Evolutionary conservation across 495 filamentous ascomycete species (phyloP).

Genomic region (Penicillium ucsense): DNA sequence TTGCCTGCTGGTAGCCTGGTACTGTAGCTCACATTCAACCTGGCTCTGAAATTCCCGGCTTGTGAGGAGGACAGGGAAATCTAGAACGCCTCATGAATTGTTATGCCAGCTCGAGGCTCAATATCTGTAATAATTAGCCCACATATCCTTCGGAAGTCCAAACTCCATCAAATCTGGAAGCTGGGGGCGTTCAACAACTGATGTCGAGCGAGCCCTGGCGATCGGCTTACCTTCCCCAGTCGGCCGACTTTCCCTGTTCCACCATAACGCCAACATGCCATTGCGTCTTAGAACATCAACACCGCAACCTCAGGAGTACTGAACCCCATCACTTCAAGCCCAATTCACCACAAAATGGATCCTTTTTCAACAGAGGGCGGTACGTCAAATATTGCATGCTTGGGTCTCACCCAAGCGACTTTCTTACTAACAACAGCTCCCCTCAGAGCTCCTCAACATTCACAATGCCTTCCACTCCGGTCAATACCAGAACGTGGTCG

Average conservation of each 20-base stretch:
- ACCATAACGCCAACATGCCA: slow-evolving; percentile 15
- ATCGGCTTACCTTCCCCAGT: slow-evolving; percentile 18
- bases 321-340: slow-evolving; percentile 6
- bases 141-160: too few species aligned
- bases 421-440: slow-evolving; percentile 1
- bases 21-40: too few species aligned
- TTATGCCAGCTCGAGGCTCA: too few species aligned
- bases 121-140: too few species aligned
- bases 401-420: background rate
- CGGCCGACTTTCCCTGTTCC: slow-evolving; percentile 15
- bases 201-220: slow-evolving; percentile 8
- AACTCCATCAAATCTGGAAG: too few species aligned
- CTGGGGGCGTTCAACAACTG: background rate
- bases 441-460: slow-evolving; percentile 83
- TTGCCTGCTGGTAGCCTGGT: too few species aligned
- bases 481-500: slow-evolving; percentile 73
- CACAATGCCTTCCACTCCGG: slow-evolving; percentile 92
- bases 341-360: slow-evolving; percentile 54
- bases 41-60: too few species aligned
- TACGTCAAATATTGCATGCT: slow-evolving; percentile 18
- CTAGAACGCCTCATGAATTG: too few species aligned
- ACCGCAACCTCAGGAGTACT: slow-evolving; percentile 8
- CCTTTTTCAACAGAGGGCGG: slow-evolving; percentile 89
- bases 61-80: too few species aligned
- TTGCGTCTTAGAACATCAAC: slow-evolving; percentile 16